Conservation (phyloP, 2,329 filamentous ascomycete species). For the Arthrobotrys entomopaga region DNA sequence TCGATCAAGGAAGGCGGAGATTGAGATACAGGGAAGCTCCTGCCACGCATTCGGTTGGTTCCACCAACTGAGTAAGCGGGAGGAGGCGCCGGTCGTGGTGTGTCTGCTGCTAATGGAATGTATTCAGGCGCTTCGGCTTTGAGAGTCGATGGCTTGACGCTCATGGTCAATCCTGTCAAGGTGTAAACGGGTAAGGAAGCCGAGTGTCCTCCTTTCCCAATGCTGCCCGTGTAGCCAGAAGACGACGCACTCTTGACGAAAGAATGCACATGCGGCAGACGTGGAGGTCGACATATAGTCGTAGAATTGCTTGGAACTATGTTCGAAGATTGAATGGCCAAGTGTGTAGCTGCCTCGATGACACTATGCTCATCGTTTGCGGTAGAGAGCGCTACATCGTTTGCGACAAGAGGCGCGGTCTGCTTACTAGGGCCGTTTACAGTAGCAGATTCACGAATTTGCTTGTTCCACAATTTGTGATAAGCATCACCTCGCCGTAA, state of each 20-base stretch:
- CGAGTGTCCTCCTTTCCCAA: conserved; percentile 44
- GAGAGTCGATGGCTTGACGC: conserved; percentile 56
- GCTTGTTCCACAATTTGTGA: conserved; percentile 73
- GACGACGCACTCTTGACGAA: neutral
- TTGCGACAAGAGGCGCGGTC: conserved; percentile 28
- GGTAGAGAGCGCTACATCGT: conserved; percentile 20
- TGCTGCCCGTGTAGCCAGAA: neutral
- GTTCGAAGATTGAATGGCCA: neutral
- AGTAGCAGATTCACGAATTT: conserved; percentile 62
- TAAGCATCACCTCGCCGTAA: conserved; percentile 71
- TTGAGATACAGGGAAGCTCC: neutral
- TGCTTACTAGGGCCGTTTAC: conserved; percentile 28
- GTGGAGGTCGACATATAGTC: conserved; percentile 24
- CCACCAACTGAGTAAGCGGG: conserved; percentile 38
- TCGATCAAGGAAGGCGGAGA: neutral
- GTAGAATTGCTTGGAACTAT: conserved; percentile 45
- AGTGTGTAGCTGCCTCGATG: conserved; percentile 44
- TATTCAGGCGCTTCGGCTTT: conserved; percentile 64
- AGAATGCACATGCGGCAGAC: neutral
- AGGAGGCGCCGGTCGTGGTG: conserved; percentile 11
- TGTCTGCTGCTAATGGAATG: conserved; percentile 58
- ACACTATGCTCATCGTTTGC: conserved; percentile 41
- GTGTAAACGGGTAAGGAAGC: conserved; percentile 48
- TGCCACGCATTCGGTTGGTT: conserved; percentile 3
- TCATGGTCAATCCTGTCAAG: conserved; percentile 24